These are phyloP conservation scores for Butyriboletus loyo DNA, from an alignment of 768 basidiomycete species.

Conservation along the genomic window DNA sequence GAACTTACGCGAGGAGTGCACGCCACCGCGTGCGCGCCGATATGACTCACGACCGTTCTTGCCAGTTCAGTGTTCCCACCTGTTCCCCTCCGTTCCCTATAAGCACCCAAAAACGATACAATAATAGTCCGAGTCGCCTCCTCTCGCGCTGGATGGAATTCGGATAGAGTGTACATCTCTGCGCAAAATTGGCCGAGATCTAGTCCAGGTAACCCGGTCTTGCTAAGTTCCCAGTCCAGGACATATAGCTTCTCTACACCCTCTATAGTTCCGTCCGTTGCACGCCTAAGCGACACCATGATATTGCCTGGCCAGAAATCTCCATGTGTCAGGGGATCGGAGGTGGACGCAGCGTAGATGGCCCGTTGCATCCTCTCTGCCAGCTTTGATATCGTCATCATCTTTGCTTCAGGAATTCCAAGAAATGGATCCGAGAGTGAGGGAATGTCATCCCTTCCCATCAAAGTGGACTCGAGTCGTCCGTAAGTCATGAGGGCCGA, in stretches of 20 bases:
- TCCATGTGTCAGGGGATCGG: slow-evolving; percentile 40
- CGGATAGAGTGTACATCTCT: slow-evolving; percentile 50
- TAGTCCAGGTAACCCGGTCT: slow-evolving; percentile 52
- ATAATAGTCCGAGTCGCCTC: slow-evolving; percentile 38
- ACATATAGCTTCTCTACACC: slow-evolving; percentile 43
- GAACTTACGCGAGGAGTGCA: slow-evolving; percentile 43
- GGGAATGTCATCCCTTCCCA: slow-evolving; percentile 29
- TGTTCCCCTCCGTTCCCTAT: slow-evolving; percentile 29
- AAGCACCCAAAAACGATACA: slow-evolving; percentile 44
- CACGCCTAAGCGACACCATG: slow-evolving; percentile 39
- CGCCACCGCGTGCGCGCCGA: slow-evolving; percentile 54
- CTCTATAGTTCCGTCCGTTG: slow-evolving; percentile 22
- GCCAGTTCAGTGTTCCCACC: slow-evolving; percentile 28
- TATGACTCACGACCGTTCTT: slow-evolving; percentile 41
- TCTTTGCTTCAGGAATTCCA: slow-evolving; percentile 34
- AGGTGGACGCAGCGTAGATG: slow-evolving; percentile 29
- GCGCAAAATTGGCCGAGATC: slow-evolving; percentile 67
- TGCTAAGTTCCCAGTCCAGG: slow-evolving; percentile 66
- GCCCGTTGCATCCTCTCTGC: slow-evolving; percentile 27
- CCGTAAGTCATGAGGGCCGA: slow-evolving; percentile 45
- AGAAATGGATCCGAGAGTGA: slow-evolving; percentile 43
- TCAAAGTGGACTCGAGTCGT: slow-evolving; percentile 39
- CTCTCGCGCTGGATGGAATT: slow-evolving; percentile 43
- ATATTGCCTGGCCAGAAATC: slow-evolving; percentile 77
- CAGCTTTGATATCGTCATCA: slow-evolving; percentile 35